Evolutionary conservation across 331 rosid genomes (phyloP), one percentile per base, ranked within the genome.

Genomic region (Pyracantha coccinea): DNA sequence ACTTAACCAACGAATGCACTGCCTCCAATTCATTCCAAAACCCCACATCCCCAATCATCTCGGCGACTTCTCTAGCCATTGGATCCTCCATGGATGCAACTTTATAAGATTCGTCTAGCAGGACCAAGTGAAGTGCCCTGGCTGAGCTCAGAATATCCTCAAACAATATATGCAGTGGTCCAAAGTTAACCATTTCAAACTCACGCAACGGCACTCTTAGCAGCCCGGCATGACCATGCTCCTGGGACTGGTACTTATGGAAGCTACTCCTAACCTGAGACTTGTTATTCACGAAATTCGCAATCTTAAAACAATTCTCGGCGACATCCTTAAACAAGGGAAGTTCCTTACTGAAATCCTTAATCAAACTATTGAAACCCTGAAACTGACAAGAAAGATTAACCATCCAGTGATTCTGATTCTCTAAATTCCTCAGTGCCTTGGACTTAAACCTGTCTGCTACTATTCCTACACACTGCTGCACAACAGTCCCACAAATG

Each of bases 371-470:
- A 64, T 63, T 85, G 72, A 93, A 86, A 1, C 88, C 98, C 68
- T 85, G 98, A 67, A 74, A 80, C 70, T 93, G 98, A 85, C 98
- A 93, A 66, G 96, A 80, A 54, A 91, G 93, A 74, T 93, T 93
- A 64, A 93, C 91, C 98, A 93, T 93, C 98, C 98, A 91, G 76
- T 85, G 92, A 74, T 93, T 88, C 86, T 80, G 93, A 81, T 66
- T 78, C 93, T 93, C 98, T 55, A 93, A 73, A 74, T 82, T 91
- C 77, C 75, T 86, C 87, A 93, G 79, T 27, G 98, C 98, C 72
- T 93, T 93, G 23, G 90, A 69, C 75, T 86, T 93, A 74, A 93
- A 93, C 82, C 75, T 89, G 86, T 93, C 98, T 2, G 97, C 89
- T 60, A 93, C 92, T 44, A 93, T 88, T 55, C 98, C 97, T 35